phyloP scores from a whole-genome alignment of 83 land plant species.

The Picea abies region DNA sequence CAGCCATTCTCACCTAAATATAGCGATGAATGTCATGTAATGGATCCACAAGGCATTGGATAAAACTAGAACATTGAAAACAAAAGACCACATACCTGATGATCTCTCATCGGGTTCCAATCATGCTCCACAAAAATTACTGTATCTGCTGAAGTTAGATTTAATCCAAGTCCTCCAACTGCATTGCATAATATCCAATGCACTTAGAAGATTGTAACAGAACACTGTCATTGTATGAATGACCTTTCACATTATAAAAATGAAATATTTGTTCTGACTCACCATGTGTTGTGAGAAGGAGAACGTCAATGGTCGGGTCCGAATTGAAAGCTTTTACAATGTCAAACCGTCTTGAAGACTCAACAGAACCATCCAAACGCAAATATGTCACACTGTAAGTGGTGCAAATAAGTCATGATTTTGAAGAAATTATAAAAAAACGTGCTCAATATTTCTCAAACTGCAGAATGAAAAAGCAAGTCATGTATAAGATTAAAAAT shows the following conservation, averaged over 20 bases:
- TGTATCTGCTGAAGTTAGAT: conserved; percentile 98
- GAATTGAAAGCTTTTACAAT: conserved; percentile 97
- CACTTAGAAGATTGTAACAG: conserved; percentile 3
- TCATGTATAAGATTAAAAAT: background rate
- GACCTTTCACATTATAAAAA: background rate
- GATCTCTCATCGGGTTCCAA: conserved; percentile 99
- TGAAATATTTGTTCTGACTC: background rate
- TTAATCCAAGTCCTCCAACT: conserved; percentile 99
- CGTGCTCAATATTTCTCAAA: conserved; percentile 7
- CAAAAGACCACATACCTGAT: conserved; percentile 64
- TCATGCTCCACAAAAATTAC: conserved; percentile 99
- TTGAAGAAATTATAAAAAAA: background rate
- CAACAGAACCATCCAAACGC: conserved; percentile 97
- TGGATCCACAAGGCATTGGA: background rate
- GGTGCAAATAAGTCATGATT: conserved; percentile 15
- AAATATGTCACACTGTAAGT: conserved; percentile 91
- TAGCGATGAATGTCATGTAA: background rate
- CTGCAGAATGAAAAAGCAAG: background rate
- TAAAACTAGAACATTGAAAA: conserved; percentile 1
- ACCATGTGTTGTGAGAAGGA: conserved; percentile 99
- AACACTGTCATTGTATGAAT: background rate
- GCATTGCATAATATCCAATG: conserved; percentile 17
- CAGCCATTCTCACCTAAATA: too few relatives aligned
- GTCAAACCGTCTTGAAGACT: conserved; percentile 87
- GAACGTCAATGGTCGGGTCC: conserved; percentile 97